Conservation (phyloP, 2,329 filamentous ascomycete genomes). For the Leptographium galeiforme region DNA sequence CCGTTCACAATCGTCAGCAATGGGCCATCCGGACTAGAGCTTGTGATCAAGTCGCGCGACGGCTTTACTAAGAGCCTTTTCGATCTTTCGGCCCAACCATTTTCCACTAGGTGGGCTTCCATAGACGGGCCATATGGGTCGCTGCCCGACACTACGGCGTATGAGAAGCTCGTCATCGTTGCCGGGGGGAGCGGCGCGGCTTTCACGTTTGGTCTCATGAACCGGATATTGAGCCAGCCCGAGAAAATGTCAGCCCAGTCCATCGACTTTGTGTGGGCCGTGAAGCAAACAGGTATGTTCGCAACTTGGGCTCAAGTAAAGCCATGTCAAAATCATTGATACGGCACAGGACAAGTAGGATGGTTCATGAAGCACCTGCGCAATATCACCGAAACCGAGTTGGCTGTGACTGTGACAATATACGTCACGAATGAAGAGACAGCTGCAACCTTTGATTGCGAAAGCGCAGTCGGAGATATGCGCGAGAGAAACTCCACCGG, state of each 20-base stretch:
- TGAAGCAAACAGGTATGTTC: background rate
- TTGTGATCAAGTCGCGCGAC: background rate
- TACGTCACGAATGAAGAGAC: conserved; percentile 3
- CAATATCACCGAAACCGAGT: background rate
- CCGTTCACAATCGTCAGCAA: background rate
- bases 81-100: background rate
- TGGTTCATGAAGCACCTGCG: conserved; percentile 5
- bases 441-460: background rate
- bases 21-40: background rate
- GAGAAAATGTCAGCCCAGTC: background rate
- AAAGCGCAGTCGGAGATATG: background rate
- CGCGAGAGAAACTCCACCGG: background rate
- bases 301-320: background rate
- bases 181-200: conserved; percentile 8
- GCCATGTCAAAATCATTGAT: background rate
- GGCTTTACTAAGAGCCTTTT: background rate
- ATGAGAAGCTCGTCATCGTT: conserved; percentile 7
- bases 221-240: background rate
- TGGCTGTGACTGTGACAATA: conserved; percentile 1
- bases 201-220: conserved; percentile 7
- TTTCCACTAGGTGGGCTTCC: background rate
- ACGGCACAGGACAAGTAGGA: background rate
- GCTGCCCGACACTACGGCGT: background rate
- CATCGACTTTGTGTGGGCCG: conserved; percentile 10
- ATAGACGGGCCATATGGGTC: conserved; percentile 9